Base-by-base conservation (phyloP, 192 early-diverging fungal species). In the Pecoramyces ruminantium region DNA sequence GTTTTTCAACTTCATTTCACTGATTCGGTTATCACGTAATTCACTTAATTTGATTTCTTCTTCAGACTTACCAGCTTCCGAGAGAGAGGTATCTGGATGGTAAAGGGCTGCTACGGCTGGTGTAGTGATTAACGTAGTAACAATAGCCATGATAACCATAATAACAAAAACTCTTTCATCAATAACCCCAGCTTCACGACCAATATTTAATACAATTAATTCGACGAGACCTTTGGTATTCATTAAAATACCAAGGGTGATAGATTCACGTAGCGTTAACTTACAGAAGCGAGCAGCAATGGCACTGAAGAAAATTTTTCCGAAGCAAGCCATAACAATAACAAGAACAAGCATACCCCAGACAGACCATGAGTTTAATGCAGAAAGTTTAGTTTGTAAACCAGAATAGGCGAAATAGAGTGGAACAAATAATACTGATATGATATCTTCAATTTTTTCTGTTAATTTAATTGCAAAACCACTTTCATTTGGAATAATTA, bases 181-280 rank as follows among this genome's bases (percentile, higher is more conserved):
- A 78, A 98, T 92, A 28, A 97, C 94, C 13, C 90, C 90, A 2
- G 95, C 94, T 40, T 94, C 86, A 81, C 93, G 87, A 16, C 97
- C 96, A 80, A 98, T 91, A 86, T 98, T 98, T 13, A 98, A 89
- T 34, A 98, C 95, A 80, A 97, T 97, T 13, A 98, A 87, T 84
- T 98, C 97, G 28, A 98, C 95, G 30, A 98, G 86, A 84, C 95
- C 96, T 86, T 97, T 97, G 83, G 94, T 95, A 88, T 95, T 97
- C 96, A 98, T 97, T 78, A 98, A 85, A 77, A 95, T 83, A 2
- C 97, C 97, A 67, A 97, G 89, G 0, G 95, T 89, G 17, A 93
- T 84, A 2, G 94, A 94, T 82, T 98, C 96, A 82, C 94, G 89
- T 92, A 91, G 94, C 28, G 88, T 88, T 80, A 95, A 89, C 18